A percentile compares a stretch with the other conserved stretches of the same genome.
Evolutionary conservation across 2,329 filamentous ascomycete species (phyloP).

Genomic region (Trichoderma sp.): DNA sequence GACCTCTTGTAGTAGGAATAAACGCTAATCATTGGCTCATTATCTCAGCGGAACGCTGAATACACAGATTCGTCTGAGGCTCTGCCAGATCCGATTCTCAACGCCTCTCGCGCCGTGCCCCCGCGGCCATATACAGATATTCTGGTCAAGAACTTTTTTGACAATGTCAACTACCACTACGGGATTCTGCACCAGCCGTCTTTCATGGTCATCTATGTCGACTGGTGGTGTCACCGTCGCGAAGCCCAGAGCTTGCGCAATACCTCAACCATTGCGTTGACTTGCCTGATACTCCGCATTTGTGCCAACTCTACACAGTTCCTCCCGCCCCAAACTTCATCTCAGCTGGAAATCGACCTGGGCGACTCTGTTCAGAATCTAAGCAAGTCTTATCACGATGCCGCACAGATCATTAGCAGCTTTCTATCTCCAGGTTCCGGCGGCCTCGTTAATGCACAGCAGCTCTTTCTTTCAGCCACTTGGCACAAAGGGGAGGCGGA

Average conservation of each 20-base stretch:
- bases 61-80: neutral
- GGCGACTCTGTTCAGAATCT: neutral
- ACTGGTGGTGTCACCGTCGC: constrained; percentile 9
- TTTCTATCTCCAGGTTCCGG: neutral
- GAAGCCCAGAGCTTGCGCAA: neutral
- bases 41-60: neutral
- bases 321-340: neutral
- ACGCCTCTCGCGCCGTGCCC: neutral
- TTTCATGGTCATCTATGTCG: constrained; percentile 1
- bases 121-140: constrained; percentile 3
- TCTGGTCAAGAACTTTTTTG: neutral
- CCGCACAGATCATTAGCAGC: neutral
- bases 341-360: neutral
- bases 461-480: neutral
- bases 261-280: neutral
- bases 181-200: constrained; percentile 1
- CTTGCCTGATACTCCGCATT: constrained; percentile 4
- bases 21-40: neutral
- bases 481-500: constrained; percentile 9
- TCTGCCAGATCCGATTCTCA: neutral
- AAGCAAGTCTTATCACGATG: constrained; percentile 1
- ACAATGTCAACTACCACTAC: constrained; percentile 7
- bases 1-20: neutral
- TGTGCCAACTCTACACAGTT: constrained; percentile 12
- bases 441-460: neutral